These are phyloP conservation scores for Trapa bicornis DNA, from an alignment of 345 rosid species.

Conservation along the genomic window DNA sequence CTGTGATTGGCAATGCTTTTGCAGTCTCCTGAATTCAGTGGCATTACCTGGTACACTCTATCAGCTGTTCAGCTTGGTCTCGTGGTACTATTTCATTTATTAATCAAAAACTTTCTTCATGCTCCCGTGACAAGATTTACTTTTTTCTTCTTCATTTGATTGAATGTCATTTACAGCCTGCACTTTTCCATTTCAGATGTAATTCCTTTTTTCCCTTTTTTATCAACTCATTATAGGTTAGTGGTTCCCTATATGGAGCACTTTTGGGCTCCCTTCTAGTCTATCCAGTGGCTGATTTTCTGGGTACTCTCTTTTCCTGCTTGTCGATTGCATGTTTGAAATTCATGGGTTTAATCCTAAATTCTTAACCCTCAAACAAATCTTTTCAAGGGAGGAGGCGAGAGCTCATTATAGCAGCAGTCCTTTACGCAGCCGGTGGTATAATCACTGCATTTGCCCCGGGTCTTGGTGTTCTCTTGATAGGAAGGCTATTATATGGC, in stretches of 20 bases:
- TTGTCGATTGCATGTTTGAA: background rate
- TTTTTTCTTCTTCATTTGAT: background rate
- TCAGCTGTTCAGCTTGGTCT: slow-evolving; percentile 87
- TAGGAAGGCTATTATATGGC: slow-evolving; percentile 78
- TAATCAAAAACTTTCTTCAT: too few species aligned
- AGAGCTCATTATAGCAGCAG: slow-evolving; percentile 66
- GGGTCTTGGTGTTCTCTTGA: slow-evolving; percentile 53
- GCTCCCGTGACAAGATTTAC: background rate
- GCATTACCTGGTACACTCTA: slow-evolving; percentile 79
- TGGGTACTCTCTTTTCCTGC: slow-evolving; percentile 36
- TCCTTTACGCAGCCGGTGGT: slow-evolving; percentile 53
- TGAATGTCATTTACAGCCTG: background rate
- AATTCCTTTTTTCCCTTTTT: background rate
- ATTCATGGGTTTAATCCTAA: background rate
- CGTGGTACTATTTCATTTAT: slow-evolving; percentile 48
- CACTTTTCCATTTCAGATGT: background rate
- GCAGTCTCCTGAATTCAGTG: slow-evolving; percentile 77
- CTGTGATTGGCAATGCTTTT: slow-evolving; percentile 2
- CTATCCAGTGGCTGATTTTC: slow-evolving; percentile 81
- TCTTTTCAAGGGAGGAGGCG: slow-evolving; percentile 57
- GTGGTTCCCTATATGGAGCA: slow-evolving; percentile 95
- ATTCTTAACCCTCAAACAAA: slow-evolving; percentile 4
- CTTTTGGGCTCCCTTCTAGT: slow-evolving; percentile 78
- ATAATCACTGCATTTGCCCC: slow-evolving; percentile 52
- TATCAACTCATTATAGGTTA: slow-evolving; percentile 41